These are phyloP conservation scores for Ceratocystis smalleyi DNA, from an alignment of 2,329 filamentous ascomycete species.

Conservation along the genomic window DNA sequence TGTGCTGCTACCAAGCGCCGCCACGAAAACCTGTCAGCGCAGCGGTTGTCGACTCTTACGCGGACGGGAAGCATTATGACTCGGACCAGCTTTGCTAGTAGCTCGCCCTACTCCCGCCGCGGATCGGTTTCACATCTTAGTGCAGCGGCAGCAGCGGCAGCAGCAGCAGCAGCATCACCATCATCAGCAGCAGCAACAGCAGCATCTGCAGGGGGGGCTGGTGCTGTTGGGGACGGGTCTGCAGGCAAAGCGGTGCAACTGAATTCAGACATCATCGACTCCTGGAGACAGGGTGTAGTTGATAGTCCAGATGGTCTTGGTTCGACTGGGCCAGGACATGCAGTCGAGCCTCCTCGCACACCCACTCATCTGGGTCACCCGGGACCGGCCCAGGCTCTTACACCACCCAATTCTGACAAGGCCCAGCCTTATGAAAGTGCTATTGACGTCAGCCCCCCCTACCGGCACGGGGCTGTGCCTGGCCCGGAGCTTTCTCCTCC, in stretches of 20 bases:
- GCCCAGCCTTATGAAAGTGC: background rate
- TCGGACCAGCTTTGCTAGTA: slow-evolving; percentile 34
- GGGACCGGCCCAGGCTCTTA: background rate
- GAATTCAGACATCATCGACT: slow-evolving; percentile 61
- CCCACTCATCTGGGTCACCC: background rate
- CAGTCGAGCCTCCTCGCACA: background rate
- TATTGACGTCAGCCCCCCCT: background rate
- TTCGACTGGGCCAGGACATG: slow-evolving; percentile 22
- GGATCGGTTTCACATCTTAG: slow-evolving; percentile 32
- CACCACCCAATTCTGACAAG: slow-evolving; percentile 5
- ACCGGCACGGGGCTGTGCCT: background rate
- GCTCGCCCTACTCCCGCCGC: slow-evolving; percentile 33
- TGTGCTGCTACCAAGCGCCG: slow-evolving; percentile 70
- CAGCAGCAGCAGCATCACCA: slow-evolving; percentile 23
- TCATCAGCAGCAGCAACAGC: slow-evolving; percentile 24
- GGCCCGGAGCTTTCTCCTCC: background rate
- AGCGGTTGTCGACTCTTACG: slow-evolving; percentile 53
- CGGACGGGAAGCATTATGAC: slow-evolving; percentile 42
- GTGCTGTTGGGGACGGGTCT: background rate
- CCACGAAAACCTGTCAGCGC: slow-evolving; percentile 61
- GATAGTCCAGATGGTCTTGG: slow-evolving; percentile 25
- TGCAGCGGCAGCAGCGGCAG: slow-evolving; percentile 24
- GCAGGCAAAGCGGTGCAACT: slow-evolving; percentile 20
- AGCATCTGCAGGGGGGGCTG: slow-evolving; percentile 19
- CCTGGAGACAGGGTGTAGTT: slow-evolving; percentile 58